These are phyloP conservation scores for Massariosphaeria phaeospora DNA, from an alignment of 495 filamentous ascomycete genomes.

Conservation along the genomic window DNA sequence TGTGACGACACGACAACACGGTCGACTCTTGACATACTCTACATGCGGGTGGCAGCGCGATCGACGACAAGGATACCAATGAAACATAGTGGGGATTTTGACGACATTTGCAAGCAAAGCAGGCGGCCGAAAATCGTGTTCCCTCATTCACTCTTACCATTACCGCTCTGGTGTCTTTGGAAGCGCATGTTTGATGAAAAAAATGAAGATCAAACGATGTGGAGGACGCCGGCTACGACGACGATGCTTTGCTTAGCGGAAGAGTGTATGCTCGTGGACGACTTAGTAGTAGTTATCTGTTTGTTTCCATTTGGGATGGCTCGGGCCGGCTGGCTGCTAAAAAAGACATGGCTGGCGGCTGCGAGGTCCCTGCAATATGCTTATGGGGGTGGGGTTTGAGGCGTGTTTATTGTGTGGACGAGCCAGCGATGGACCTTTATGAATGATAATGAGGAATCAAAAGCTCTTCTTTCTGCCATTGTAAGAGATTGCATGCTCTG, in stretches of 20 bases:
- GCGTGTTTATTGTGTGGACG: slow-evolving; percentile 14
- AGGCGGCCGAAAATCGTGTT: slow-evolving; percentile 26
- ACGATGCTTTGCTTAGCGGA: slow-evolving; percentile 1
- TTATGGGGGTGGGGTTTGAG: slow-evolving; percentile 1
- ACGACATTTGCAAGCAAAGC: slow-evolving; percentile 16
- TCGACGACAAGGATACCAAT: slow-evolving; percentile 11
- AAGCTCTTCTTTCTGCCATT: slow-evolving; percentile 29
- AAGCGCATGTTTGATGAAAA: slow-evolving; percentile 18
- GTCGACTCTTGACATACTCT: slow-evolving; percentile 6
- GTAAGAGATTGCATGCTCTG: neutral
- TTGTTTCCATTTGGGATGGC: neutral
- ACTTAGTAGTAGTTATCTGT: neutral
- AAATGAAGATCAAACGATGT: slow-evolving; percentile 18
- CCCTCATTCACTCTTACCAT: slow-evolving; percentile 16
- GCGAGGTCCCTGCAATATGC: slow-evolving; percentile 1
- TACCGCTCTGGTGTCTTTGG: neutral
- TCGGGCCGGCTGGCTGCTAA: neutral
- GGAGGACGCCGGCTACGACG: slow-evolving; percentile 1
- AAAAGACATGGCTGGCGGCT: neutral
- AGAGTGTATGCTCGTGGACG: neutral
- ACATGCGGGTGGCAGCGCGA: slow-evolving; percentile 9
- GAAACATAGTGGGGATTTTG: slow-evolving; percentile 18
- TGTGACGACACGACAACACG: slow-evolving; percentile 5
- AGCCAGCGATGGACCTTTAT: slow-evolving; percentile 5
- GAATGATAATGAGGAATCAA: slow-evolving; percentile 36